These are phyloP conservation scores for Dittrichia graveolens DNA, from an alignment of 129 eudicot genomes.

Conservation along the genomic window DNA sequence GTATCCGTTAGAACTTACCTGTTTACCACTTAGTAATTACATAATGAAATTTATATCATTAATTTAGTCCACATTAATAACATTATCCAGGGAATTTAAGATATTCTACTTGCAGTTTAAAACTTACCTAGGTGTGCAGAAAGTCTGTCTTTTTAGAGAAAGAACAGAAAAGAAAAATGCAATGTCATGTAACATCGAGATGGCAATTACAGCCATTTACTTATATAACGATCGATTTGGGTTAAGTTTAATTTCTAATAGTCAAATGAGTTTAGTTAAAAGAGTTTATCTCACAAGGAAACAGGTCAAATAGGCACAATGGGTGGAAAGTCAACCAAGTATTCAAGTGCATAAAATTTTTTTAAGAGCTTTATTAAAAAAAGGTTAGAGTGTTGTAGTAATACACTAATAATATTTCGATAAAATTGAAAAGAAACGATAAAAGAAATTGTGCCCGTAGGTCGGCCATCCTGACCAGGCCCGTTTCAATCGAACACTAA, in stretches of 20 bases:
- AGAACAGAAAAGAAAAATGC: not conserved
- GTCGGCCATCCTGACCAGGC: no score
- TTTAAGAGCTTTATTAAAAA: not conserved
- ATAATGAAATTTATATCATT: not conserved
- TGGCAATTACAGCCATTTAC: not conserved
- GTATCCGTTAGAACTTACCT: not conserved
- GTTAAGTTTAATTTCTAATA: not conserved
- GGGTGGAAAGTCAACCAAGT: not conserved
- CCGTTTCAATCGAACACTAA: no score
- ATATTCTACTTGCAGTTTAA: constrained; percentile 1
- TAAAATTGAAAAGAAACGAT: no score
- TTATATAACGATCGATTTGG: not conserved
- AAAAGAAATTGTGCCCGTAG: no score
- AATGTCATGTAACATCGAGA: not conserved
- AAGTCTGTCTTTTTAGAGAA: not conserved
- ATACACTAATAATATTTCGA: no score
- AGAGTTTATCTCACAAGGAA: not conserved
- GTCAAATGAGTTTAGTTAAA: not conserved
- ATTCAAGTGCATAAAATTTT: constrained; percentile 4
- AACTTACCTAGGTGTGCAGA: not conserved
- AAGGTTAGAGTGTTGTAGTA: not conserved
- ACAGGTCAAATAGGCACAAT: not conserved
- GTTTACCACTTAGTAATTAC: not conserved
- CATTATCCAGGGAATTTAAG: not conserved
- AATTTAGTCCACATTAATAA: not conserved